phyloP scores from a whole-genome alignment of 305 asterid genomes.

The Fraxinus sp. region DNA sequence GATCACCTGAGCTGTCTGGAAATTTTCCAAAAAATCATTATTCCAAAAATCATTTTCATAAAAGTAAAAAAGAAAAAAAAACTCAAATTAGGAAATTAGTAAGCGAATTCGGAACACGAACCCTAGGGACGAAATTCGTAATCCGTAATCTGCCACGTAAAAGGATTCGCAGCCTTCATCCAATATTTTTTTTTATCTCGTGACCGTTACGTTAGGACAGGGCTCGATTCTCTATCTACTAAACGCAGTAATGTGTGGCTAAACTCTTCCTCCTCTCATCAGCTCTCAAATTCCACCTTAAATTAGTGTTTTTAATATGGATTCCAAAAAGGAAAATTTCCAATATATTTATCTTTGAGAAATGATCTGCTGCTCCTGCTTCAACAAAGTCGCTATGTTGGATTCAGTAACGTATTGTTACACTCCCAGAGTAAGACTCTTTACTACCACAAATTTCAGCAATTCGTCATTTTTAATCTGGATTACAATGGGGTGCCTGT shows the following conservation, averaged over 20 bases:
- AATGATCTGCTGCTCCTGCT: conserved; percentile 3
- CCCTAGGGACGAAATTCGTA: not conserved
- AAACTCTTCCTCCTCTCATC: conserved; percentile 27
- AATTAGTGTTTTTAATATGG: not conserved
- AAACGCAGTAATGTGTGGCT: conserved; percentile 50
- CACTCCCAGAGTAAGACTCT: conserved; percentile 38
- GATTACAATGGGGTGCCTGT: not conserved
- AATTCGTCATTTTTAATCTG: not conserved
- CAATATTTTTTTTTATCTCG: not conserved
- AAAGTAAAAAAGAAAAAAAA: too few species aligned
- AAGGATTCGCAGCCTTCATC: not conserved
- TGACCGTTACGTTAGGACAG: conserved; percentile 33
- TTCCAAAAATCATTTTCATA: too few species aligned
- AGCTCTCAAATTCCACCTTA: conserved; percentile 2
- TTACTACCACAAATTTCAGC: not conserved
- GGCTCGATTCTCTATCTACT: not conserved
- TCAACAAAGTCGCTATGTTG: conserved; percentile 44
- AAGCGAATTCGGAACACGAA: not conserved
- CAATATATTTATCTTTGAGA: not conserved
- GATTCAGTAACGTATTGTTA: conserved; percentile 39
- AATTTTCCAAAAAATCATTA: too few species aligned
- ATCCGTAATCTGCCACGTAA: not conserved
- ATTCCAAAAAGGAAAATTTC: not conserved
- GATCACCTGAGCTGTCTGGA: too few species aligned
- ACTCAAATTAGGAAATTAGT: not conserved